These are phyloP conservation scores for Astrothelium macrocarpum DNA, from an alignment of 495 filamentous ascomycete genomes.

Conservation along the genomic window DNA sequence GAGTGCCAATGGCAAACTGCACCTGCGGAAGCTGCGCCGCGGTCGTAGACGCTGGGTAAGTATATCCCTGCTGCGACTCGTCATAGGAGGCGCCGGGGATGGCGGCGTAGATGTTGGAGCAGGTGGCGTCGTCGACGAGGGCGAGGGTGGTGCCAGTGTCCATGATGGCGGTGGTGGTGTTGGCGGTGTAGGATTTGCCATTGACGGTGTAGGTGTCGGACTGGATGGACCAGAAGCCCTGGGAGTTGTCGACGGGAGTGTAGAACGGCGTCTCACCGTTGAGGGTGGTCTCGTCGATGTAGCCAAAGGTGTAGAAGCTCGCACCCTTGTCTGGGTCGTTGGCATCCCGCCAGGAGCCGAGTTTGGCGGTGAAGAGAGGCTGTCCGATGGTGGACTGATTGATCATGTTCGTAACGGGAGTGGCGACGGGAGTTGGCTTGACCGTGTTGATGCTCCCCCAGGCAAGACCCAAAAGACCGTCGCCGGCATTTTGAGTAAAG, in stretches of 20 bases:
- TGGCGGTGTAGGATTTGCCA: constrained; percentile 45
- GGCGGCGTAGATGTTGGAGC: constrained; percentile 57
- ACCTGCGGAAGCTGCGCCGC: constrained; percentile 53
- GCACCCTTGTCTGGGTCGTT: constrained; percentile 45
- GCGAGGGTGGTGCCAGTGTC: constrained; percentile 72
- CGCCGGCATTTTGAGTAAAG: constrained; percentile 49
- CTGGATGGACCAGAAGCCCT: constrained; percentile 66
- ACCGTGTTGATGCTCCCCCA: constrained; percentile 65
- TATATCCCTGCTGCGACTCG: constrained; percentile 53
- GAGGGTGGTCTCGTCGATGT: constrained; percentile 57
- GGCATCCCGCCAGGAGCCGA: constrained; percentile 54
- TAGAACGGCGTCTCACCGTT: constrained; percentile 48
- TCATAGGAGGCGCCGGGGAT: constrained; percentile 63
- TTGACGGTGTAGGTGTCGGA: constrained; percentile 52
- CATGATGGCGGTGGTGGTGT: constrained; percentile 67
- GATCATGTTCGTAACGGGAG: constrained; percentile 71
- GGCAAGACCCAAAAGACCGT: constrained; percentile 67
- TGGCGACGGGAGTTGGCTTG: constrained; percentile 49
- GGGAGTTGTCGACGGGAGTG: constrained; percentile 54
- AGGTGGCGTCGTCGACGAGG: constrained; percentile 56
- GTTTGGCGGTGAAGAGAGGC: constrained; percentile 51
- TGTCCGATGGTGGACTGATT: constrained; percentile 53
- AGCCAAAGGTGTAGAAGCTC: constrained; percentile 75
- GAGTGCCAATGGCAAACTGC: constrained; percentile 57
- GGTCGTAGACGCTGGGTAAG: constrained; percentile 51